Conservation (phyloP, 2,329 filamentous ascomycete genomes). For the Botrytis elliptica region DNA sequence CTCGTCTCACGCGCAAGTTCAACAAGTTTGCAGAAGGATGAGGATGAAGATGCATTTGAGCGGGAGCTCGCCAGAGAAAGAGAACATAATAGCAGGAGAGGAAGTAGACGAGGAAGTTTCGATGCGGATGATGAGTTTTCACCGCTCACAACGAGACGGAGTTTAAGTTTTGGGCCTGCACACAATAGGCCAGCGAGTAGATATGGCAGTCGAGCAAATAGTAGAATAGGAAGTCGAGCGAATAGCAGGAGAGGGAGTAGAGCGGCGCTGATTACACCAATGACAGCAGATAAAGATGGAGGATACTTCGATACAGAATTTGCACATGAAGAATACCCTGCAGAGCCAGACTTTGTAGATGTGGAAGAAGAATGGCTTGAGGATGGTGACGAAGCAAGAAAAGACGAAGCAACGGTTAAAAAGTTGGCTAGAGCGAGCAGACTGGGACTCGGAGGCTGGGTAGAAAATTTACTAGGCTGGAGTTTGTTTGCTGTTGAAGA, state of each 20-base stretch:
- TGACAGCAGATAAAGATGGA: conserved; percentile 45
- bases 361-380: conserved; percentile 58
- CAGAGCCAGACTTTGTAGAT: conserved; percentile 62
- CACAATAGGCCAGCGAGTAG: conserved; percentile 51
- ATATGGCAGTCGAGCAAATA: conserved; percentile 45
- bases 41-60: conserved; percentile 54
- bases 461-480: conserved; percentile 59
- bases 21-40: conserved; percentile 56
- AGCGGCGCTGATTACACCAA: conserved; percentile 42
- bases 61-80: conserved; percentile 52
- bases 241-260: conserved; percentile 22
- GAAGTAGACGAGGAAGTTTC: conserved; percentile 38
- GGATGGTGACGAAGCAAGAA: conserved; percentile 50
- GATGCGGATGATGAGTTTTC: conserved; percentile 43
- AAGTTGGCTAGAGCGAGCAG: conserved; percentile 55
- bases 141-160: conserved; percentile 34
- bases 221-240: conserved; percentile 33
- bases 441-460: conserved; percentile 55
- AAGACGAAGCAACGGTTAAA: conserved; percentile 59
- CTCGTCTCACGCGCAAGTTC: conserved; percentile 64
- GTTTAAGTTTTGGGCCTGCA: conserved; percentile 40
- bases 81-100: conserved; percentile 44
- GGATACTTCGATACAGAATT: conserved; percentile 45
- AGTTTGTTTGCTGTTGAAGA: conserved; percentile 62
- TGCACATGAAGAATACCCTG: conserved; percentile 41